A percentile compares a stretch with the other conserved stretches of the same genome.
phyloP scores from a whole-genome alignment of 768 basidiomycete genomes.

The Kwoniella sp. region DNA sequence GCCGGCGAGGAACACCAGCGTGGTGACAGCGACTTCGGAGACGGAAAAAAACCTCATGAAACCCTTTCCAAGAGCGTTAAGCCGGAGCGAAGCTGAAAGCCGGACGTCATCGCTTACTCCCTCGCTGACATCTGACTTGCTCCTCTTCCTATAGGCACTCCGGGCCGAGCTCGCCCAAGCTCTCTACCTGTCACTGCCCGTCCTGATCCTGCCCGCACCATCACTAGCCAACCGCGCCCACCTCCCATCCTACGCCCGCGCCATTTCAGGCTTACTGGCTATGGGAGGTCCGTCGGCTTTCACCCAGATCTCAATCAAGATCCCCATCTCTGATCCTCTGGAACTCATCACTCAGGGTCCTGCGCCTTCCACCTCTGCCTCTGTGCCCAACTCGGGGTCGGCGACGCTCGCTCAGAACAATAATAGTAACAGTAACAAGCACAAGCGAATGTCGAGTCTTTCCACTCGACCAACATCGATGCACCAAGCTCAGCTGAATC shows the following conservation, averaged over 20 bases:
- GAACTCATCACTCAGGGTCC: slow-evolving; percentile 60
- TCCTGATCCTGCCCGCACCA: slow-evolving; percentile 88
- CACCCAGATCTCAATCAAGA: slow-evolving; percentile 73
- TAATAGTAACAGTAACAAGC: slow-evolving; percentile 27
- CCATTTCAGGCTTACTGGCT: slow-evolving; percentile 71
- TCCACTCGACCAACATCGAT: slow-evolving; percentile 41
- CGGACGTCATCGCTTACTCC: too few relatives aligned
- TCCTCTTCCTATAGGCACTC: slow-evolving; percentile 68
- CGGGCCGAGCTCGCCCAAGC: slow-evolving; percentile 91
- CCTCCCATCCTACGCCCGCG: slow-evolving; percentile 89
- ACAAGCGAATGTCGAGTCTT: slow-evolving; percentile 49
- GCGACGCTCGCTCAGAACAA: slow-evolving; percentile 4
- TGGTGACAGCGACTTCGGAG: too few relatives aligned
- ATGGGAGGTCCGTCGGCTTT: slow-evolving; percentile 66
- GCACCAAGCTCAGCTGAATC: slow-evolving; percentile 41
- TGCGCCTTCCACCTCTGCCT: slow-evolving; percentile 21
- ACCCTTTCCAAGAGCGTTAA: too few relatives aligned
- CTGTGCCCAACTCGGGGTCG: slow-evolving; percentile 1
- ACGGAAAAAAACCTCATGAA: too few relatives aligned
- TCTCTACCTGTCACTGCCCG: slow-evolving; percentile 82
- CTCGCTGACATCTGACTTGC: background rate
- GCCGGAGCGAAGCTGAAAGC: too few relatives aligned
- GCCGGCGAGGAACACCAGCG: too few relatives aligned
- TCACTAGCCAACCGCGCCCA: slow-evolving; percentile 66
- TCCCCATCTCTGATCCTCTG: slow-evolving; percentile 59